Percentiles rank a stretch among this genome's conserved stretches.
Evolutionary conservation across 2,329 filamentous ascomycete genomes (phyloP).

Genomic region (Penicillium sclerotiorum): DNA sequence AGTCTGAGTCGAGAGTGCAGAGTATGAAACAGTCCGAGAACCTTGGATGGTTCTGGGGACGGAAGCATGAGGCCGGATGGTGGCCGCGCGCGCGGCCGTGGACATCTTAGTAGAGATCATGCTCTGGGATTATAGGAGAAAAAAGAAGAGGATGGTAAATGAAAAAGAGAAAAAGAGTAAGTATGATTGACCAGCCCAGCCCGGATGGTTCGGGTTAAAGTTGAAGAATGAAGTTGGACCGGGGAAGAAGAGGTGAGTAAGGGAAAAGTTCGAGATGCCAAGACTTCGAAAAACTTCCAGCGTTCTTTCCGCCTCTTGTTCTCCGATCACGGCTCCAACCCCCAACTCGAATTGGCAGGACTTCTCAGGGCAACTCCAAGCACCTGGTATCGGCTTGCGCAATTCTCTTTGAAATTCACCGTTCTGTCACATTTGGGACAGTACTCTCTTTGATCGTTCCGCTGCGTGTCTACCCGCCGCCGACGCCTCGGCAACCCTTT

Average conservation of each 20-base stretch:
- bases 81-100: constrained; percentile 40
- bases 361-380: background rate
- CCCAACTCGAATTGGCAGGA: constrained; percentile 6
- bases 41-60: constrained; percentile 38
- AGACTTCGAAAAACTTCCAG: constrained; percentile 40
- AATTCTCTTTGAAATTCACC: too few relatives aligned
- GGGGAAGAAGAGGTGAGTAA: constrained; percentile 29
- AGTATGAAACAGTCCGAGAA: constrained; percentile 35
- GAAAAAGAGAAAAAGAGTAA: constrained; percentile 1
- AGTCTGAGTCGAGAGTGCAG: constrained; percentile 42
- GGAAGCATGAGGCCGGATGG: constrained; percentile 38
- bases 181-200: constrained; percentile 19
- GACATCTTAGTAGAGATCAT: constrained; percentile 46
- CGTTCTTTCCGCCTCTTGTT: constrained; percentile 34
- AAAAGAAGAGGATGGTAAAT: background rate
- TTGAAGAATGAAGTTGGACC: constrained; percentile 31
- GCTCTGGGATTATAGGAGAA: constrained; percentile 24
- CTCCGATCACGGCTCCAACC: constrained; percentile 26
- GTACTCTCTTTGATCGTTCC: background rate
- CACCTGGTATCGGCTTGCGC: too few relatives aligned
- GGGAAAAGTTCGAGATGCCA: constrained; percentile 42
- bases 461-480: background rate
- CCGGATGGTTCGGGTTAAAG: constrained; percentile 27
- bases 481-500: constrained; percentile 15
- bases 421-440: too few relatives aligned